Base-by-base conservation (phyloP, 140 eudicot species). In the Anethum foeniculum region DNA sequence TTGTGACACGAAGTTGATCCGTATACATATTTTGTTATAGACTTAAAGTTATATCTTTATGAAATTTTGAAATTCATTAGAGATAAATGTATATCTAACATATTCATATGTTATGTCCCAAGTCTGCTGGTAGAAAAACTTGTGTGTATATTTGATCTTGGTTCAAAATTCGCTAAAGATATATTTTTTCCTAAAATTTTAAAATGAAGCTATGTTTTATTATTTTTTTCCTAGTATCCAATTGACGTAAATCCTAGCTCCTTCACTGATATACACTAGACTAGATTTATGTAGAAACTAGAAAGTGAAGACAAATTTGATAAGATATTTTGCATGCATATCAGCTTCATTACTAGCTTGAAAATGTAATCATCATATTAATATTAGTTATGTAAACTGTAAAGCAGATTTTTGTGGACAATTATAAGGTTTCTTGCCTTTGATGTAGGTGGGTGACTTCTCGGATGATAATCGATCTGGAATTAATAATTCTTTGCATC, bases 391-490 rank as follows among this genome's bases (percentile, higher is more conserved):
- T 78, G 47, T 44, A 7, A 44, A 44, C 11, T 47, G 69, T 28
- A 1, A 43, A 64, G 21, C 68, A 75, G 79, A 47, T 27, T 16
- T 27, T 75, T 49, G 54, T 46, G 9, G 25, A 28, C 11, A 41
- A 74, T 27, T 5, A 18, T 74, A 47, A 43, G 19, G 49, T 54
- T 58, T 86, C 41, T 41, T 83, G 85, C 58, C 81, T 81, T 86
- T 56, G 62, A 25, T 85, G 28, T 77, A 94, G 99, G 96, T 94
- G 82, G 99, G 99, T 80, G 99, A 92, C 28, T 94, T 94, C 83
- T 92, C 99, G 9, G 99, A 92, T 87, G 99, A 94, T 79, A 94
- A 94, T 79, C 90, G 99, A 36, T 92, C 99, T 5, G 99, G 99
- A 16, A 94, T 94, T 79, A 85, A 94, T 84, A 92, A 82, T 84